Base-by-base conservation (phyloP, 331 rosid species). In the Quercus lobata region DNA sequence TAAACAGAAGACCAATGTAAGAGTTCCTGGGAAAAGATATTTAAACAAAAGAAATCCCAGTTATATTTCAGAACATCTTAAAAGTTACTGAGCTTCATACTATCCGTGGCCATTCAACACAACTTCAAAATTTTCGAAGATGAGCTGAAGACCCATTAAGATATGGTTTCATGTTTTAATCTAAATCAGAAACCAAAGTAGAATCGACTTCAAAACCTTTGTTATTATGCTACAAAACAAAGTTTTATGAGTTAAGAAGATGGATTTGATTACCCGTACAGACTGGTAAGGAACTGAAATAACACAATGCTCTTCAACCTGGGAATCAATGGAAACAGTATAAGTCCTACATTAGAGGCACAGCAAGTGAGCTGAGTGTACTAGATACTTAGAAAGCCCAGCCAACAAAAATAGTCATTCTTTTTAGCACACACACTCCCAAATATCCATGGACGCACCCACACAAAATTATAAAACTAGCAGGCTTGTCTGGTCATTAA, bases 231-330 rank as follows among this genome's bases (percentile, higher is more conserved):
- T 34, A 68, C n/a, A 68, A 15, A 35, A 24, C 19, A 19, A 34
- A 68, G 6, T n/a, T 68, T 68, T 7, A 24, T 1, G 53, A 19
- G 27, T 68, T 68, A 60, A 65, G 72, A 76, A 58, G 52, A 18
- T 19, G 16, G 52, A 68, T 7, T 9, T 12, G 52, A 68, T 7
- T 89, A 95, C 99, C 97, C 84, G 90, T 29, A 95, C 94, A 4
- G 96, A 89, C 76, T 77, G 82, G 81, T 95, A 95, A 72, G 97
- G 94, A 81, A 91, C 92, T 62, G 97, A 62, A 86, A 85, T 84
- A 56, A 93, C 85, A 77, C 97, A 92, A 76, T 91, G 96, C 78
- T 95, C 97, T 78, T 95, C 99, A 86, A 94, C 97, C 97, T 94
- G 88, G 81, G 77, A 83, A 71, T 35, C 16, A 84, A 78, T 14